Evolutionary conservation across 257 asterid species (phyloP).

Genomic region (Solanum chiquidenum): DNA sequence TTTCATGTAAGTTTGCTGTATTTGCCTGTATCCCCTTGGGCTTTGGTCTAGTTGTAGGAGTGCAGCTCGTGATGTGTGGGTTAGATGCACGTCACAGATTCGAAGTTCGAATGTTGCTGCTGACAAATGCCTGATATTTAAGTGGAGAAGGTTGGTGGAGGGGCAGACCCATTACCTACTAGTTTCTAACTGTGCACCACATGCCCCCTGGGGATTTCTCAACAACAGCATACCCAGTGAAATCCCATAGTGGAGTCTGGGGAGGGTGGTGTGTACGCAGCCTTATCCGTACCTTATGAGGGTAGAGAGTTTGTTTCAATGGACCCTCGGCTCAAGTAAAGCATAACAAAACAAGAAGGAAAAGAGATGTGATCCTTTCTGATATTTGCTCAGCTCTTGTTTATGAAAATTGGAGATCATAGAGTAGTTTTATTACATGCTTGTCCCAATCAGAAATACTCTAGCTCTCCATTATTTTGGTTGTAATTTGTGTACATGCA

Average conservation of each 20-base stretch:
- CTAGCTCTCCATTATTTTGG: background rate
- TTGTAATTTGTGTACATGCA: background rate
- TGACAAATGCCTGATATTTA: background rate
- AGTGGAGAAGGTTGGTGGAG: background rate
- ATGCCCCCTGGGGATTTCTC: background rate
- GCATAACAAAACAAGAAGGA: background rate
- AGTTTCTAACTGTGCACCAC: background rate
- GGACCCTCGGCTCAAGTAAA: background rate
- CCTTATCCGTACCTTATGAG: background rate
- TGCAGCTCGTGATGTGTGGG: background rate
- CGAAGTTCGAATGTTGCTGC: background rate
- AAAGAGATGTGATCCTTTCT: background rate
- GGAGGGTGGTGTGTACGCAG: background rate
- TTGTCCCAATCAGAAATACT: background rate
- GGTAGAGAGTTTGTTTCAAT: background rate
- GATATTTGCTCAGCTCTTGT: background rate
- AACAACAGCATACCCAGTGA: background rate
- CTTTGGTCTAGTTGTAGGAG: background rate
- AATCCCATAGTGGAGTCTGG: background rate
- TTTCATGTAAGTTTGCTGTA: background rate
- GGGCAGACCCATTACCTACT: background rate
- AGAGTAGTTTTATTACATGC: background rate
- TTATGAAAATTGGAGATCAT: background rate
- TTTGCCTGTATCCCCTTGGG: background rate
- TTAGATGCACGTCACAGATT: background rate